phyloP scores from a whole-genome alignment of 305 asterid genomes.

The Fraxinus velutina region DNA sequence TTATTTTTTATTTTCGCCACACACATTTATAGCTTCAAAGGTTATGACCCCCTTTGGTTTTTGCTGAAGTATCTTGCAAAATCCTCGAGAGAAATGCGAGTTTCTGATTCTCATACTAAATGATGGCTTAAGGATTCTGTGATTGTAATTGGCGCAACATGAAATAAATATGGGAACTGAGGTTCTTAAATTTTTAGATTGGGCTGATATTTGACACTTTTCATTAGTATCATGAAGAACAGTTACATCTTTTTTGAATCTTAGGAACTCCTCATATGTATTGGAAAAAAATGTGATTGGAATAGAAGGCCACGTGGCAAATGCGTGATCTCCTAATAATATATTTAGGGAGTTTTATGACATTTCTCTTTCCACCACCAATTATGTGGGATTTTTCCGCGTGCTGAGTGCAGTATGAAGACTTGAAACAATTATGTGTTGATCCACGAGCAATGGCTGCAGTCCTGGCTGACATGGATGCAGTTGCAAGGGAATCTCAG shows the following conservation, averaged over 20 bases:
- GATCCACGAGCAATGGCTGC: conserved; percentile 57
- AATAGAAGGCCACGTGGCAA: background rate
- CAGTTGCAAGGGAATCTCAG: conserved; percentile 61
- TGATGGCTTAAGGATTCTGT: background rate
- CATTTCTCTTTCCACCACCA: background rate
- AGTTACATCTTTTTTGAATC: background rate
- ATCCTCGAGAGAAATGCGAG: background rate
- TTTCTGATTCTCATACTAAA: background rate
- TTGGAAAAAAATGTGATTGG: background rate
- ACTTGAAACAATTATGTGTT: conserved; percentile 45
- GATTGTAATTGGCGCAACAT: background rate
- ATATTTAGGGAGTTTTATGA: background rate
- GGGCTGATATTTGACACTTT: background rate
- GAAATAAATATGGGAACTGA: background rate
- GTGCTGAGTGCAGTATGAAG: conserved; percentile 38
- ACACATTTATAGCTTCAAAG: background rate
- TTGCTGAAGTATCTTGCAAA: background rate
- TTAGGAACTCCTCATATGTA: background rate
- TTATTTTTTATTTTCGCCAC: background rate
- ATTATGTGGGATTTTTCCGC: background rate
- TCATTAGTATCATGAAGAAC: background rate
- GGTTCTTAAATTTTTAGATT: background rate
- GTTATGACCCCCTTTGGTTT: background rate
- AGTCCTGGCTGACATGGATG: conserved; percentile 70
- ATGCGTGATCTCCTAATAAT: background rate